phyloP scores from a whole-genome alignment of 495 filamentous ascomycete species.

The Aspergillus campestris region DNA sequence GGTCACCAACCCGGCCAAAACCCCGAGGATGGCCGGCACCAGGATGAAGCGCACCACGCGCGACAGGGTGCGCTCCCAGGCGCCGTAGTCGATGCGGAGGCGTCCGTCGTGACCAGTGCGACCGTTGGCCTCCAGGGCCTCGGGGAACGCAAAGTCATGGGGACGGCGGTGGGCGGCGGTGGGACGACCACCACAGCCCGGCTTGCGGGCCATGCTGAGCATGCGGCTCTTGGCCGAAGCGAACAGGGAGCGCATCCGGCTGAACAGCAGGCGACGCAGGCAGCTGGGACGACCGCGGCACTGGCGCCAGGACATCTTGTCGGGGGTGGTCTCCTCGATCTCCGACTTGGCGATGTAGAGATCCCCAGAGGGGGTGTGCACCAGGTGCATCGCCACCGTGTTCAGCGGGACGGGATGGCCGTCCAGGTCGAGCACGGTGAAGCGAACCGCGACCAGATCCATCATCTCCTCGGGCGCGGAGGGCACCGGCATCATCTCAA shows the following conservation, averaged over 20 bases:
- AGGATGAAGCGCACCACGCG: conserved; percentile 42
- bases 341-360: conserved; percentile 31
- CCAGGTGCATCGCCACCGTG: conserved; percentile 34
- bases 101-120: conserved; percentile 22
- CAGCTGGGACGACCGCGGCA: conserved; percentile 35
- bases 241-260: conserved; percentile 32
- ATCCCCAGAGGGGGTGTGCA: conserved; percentile 28
- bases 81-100: conserved; percentile 24
- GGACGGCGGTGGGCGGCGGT: conserved; percentile 8
- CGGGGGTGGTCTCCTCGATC: conserved; percentile 28
- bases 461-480: conserved; percentile 20
- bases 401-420: conserved; percentile 42
- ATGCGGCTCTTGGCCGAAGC: conserved; percentile 33
- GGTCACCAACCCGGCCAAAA: conserved; percentile 41
- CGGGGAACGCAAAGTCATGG: conserved; percentile 2
- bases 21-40: conserved; percentile 37
- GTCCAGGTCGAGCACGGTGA: conserved; percentile 43
- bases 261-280: conserved; percentile 28
- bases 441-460: conserved; percentile 31
- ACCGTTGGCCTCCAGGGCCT: conserved; percentile 9
- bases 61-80: conserved; percentile 35
- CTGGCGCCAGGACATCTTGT: conserved; percentile 31
- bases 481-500: conserved; percentile 31
- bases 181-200: conserved; percentile 14
- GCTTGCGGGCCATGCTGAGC: conserved; percentile 21